Percentiles rank a stretch among this genome's conserved stretches.
phyloP scores from a whole-genome alignment of 495 filamentous ascomycete species.

The Aspergillus nanangensis region DNA sequence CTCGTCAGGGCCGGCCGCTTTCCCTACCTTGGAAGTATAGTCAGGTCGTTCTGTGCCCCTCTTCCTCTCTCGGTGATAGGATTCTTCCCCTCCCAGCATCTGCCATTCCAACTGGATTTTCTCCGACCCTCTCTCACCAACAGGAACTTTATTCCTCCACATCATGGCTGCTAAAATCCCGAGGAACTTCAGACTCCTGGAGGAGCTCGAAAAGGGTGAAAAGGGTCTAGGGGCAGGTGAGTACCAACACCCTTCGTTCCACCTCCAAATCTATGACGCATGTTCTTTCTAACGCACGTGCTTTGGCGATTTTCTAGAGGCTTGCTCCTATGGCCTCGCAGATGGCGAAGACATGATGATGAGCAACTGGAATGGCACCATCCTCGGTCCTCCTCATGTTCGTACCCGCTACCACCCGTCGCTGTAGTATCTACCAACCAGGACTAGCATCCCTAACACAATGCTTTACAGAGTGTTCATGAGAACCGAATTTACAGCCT shows the following conservation, averaged over 20 bases:
- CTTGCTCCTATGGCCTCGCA: constrained; percentile 92
- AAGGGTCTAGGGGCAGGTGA: constrained; percentile 92
- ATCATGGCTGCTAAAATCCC: constrained; percentile 81
- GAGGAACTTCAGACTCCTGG: constrained; percentile 90
- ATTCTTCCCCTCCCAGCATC: constrained; percentile 19
- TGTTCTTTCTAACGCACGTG: too few relatives aligned
- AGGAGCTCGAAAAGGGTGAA: constrained; percentile 98
- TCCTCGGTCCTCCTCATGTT: constrained; percentile 95
- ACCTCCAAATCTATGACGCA: too few relatives aligned
- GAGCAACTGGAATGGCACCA: constrained; percentile 98
- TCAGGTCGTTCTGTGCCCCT: constrained; percentile 16
- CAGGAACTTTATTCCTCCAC: not conserved
- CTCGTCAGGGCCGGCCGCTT: constrained; percentile 1
- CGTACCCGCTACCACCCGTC: constrained; percentile 1
- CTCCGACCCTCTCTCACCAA: not conserved
- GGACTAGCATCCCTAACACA: constrained; percentile 12
- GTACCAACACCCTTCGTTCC: too few relatives aligned
- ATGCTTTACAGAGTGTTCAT: constrained; percentile 68
- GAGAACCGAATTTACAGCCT: constrained; percentile 98
- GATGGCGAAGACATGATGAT: constrained; percentile 95
- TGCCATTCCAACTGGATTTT: constrained; percentile 1
- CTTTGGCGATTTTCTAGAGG: too few relatives aligned
- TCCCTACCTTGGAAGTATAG: too few relatives aligned
- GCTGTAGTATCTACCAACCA: not conserved
- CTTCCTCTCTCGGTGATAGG: constrained; percentile 18